Base-by-base conservation (phyloP, 345 rosid genomes). In the Pelargonium nanum region DNA sequence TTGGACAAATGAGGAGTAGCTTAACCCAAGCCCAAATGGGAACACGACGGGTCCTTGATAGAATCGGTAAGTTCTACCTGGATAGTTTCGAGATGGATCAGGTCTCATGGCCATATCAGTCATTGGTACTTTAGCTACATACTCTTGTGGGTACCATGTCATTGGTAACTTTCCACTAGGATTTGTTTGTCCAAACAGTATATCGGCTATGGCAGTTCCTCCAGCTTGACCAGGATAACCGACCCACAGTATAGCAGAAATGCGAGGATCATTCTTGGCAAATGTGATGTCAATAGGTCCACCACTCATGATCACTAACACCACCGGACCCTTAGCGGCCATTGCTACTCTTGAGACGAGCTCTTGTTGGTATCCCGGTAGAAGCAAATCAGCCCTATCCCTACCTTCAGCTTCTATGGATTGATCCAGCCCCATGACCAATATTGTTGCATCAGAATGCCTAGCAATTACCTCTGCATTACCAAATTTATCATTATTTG, bases 171-270 rank as follows among this genome's bases (percentile, higher is more conserved):
- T 89, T 0, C 99, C 99, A 78, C 88, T 89, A 60, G 98, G 96
- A 62, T 89, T 92, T 23, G 78, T 72, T 0, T 73, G 58, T 28
- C 98, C 98, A 26, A 79, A 92, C 58, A 92, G 62, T 15, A 86
- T 68, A 72, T 92, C 93, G 6, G 88, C 93, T 10, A 92, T 79
- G n/a, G 98, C 98, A 1, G 74, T 62, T 1, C 97, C 98, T 2
- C 98, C 98, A 25, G 81, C 86, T 55, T 92, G 91, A 40, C 98
- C 98, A 0, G 97, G 97, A 71, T 92, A 92, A 23, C 98, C 98
- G 61, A 89, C 97, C 98, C 98, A 92, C 50, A 92, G 19, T 60
- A 92, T 85, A 19, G 88, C 79, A 6, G 70, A 54, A 24, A 92
- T 68, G 0, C 70, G 78, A 4, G 66, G 72, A 58, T 87, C 74